Evolutionary conservation across 306 rosid species (phyloP).

Genomic region (Glycine tomentella): DNA sequence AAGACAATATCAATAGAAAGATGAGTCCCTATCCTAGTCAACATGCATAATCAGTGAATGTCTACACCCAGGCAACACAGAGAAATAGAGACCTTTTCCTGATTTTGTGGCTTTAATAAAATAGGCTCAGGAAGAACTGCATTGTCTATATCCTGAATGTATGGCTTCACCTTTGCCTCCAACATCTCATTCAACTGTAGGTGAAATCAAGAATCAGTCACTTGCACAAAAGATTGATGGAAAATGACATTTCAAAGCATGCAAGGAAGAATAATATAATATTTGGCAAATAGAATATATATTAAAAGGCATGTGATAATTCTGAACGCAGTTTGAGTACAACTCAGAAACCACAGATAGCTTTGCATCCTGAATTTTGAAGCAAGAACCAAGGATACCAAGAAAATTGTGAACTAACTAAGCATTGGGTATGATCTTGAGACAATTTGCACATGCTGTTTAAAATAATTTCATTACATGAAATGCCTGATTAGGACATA

Average conservation of each 20-base stretch:
- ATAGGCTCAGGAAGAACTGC: constrained; percentile 76
- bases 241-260: not conserved
- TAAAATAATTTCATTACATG: constrained; percentile 25
- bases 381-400: constrained; percentile 20
- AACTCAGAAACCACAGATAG: not conserved
- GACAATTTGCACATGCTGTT: constrained; percentile 12
- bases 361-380: constrained; percentile 1
- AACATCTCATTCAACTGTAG: constrained; percentile 82
- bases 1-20: constrained; percentile 20
- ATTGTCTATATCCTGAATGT: constrained; percentile 57
- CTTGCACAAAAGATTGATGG: constrained; percentile 15
- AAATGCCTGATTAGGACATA: constrained; percentile 32
- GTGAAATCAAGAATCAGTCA: constrained; percentile 41
- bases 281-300: not conserved
- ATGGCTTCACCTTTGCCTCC: constrained; percentile 84
- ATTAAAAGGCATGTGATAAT: not conserved
- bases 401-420: not conserved
- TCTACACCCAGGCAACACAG: not conserved
- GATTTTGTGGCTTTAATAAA: constrained; percentile 61
- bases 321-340: constrained; percentile 20
- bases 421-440: constrained; percentile 23
- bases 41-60: constrained; percentile 35
- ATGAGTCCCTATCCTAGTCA: constrained; percentile 11
- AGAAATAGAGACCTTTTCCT: constrained; percentile 64
- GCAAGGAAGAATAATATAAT: not conserved